Evolutionary conservation across 176 grass and related monocot genomes (phyloP).

Genomic region (Oryza glumipatula): DNA sequence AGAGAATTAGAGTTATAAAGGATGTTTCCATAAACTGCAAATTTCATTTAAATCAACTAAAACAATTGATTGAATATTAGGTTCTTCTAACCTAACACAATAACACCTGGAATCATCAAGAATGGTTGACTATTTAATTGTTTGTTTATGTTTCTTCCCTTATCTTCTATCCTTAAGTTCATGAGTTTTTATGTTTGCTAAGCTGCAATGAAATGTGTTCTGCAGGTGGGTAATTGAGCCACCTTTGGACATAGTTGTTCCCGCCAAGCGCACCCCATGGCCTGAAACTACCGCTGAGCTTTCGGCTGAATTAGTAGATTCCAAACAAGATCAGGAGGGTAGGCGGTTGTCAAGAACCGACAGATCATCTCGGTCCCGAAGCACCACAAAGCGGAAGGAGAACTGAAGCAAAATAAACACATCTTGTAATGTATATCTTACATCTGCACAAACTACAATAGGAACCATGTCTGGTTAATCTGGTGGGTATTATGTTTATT

Average conservation of each 20-base stretch:
- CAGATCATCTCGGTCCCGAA: constrained; percentile 55
- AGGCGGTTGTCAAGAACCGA: constrained; percentile 53
- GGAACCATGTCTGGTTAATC: constrained; percentile 40
- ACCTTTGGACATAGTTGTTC: constrained; percentile 75
- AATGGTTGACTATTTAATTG: not conserved
- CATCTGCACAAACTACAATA: constrained; percentile 36
- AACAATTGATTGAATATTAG: not conserved
- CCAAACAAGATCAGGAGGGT: constrained; percentile 59
- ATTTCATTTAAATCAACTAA: constrained; percentile 9
- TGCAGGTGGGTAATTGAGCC: constrained; percentile 92
- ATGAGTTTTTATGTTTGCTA: not conserved
- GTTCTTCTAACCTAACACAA: not conserved
- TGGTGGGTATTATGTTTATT: constrained; percentile 39
- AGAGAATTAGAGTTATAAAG: not conserved
- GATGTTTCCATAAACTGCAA: not conserved
- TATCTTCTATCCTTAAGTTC: not conserved
- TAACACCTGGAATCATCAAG: not conserved
- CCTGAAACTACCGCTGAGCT: constrained; percentile 57
- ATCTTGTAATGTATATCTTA: constrained; percentile 41
- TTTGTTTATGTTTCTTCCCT: not conserved
- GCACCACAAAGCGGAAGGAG: constrained; percentile 75
- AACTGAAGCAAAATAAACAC: constrained; percentile 53
- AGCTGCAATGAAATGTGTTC: not conserved
- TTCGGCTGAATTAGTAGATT: constrained; percentile 31
- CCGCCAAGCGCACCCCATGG: constrained; percentile 90